Base-by-base conservation (phyloP, 192 early-diverging fungal species). In the Backusella morwellensis region DNA sequence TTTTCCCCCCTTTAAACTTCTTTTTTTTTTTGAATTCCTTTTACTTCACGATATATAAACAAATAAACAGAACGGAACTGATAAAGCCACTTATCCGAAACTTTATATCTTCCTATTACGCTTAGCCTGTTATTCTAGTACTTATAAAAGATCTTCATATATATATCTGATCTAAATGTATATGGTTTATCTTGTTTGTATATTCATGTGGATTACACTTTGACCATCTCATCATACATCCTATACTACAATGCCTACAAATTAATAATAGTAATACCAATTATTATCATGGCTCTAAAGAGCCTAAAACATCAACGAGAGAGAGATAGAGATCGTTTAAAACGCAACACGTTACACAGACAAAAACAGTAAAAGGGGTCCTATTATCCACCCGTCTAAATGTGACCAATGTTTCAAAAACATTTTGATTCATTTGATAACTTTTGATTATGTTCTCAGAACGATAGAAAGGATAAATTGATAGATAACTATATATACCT, bases 361-460 rank as follows among this genome's bases (percentile, higher is more conserved):
- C 12, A 63, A 63, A 63, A 63, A 3, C 56, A 63, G 23, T 9
- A 63, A 63, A 63, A 63, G 56, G 56, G 56, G 56, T 63, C 56
- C 23, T 63, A 63, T 63, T 63, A 63, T 63, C 56, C 56, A 63
- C 26, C 54, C 21, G 11, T 63, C 23, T 63, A 63, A 63, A 29
- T 63, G 56, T 63, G 56, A 63, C 56, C 56, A 63, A 63, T 23
- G 56, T 63, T 63, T 63, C 56, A 63, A 59, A 40, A 63, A 63
- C 56, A 63, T 63, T 11, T 29, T 63, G 47, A 63, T 63, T 63
- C 8, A 63, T 63, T 63, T 63, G 56, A 63, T 63, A 63, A 12
- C 21, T 63, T 63, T 23, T 63, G 56, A 63, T 29, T 63, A 63
- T 26, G 26, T 63, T 63, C 21, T 63, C 23, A 63, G 56, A 63